Base-by-base conservation (phyloP, 78 protist species). In the Dictyostelium purpureum region DNA sequence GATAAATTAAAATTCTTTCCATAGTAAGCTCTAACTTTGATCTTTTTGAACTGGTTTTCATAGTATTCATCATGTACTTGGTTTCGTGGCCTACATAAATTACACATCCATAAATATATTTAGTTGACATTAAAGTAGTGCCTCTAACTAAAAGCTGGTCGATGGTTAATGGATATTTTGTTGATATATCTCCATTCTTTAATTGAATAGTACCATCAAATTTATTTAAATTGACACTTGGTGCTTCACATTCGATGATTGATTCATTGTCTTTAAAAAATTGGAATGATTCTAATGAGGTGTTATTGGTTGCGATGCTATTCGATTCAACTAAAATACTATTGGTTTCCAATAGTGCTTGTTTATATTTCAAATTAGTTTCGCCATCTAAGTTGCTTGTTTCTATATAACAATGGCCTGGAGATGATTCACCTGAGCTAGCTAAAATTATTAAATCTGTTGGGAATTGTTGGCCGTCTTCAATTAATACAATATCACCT, bases 11-110 rank as follows among this genome's bases (percentile, higher is more conserved):
- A 35, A 78, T 73, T 16, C 19, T 49, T 10, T 94, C 81, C 77
- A 88, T 76, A 0, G 14, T 5, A 24, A 14, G 63, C 33, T 94
- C 96, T 0, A 79, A 11, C 24, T 69, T 66, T 10, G 66, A 31
- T 42, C 63, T 24, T 42, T 94, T 94, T 0, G 91, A 65, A 31
- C 90, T 90, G 31, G 96, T 69, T 67, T 76, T 28, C 88, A 73
- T 79, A 26, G 88, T 88, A 75, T 97, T 97, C 69, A 51, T 37
- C 75, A 78, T 56, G 40, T 94, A 51, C 69, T 97, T 97, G 19
- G 98, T 96, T 14, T 97, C 96, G 37, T 80, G 71, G 2, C 99
- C 99, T 4, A 97, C 79, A 87, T 95, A 96, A 9, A 95, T 87
- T 26, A 88, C 96, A 14, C 95, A 24, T 5, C 98, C 98, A 76